phyloP scores from a whole-genome alignment of 192 early-diverging fungal genomes.

The Piromyces sp. region DNA sequence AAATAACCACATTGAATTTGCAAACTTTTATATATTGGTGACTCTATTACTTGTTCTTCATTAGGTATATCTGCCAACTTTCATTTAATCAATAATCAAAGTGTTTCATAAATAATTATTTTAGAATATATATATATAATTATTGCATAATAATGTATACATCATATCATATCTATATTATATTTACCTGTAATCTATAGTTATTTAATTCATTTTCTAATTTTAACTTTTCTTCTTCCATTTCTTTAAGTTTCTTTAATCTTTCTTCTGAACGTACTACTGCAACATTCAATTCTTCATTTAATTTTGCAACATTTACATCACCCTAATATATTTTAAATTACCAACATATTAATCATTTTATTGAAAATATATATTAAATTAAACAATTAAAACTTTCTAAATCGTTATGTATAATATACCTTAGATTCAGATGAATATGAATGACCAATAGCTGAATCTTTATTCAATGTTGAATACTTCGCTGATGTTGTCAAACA shows the following conservation, averaged over 20 bases:
- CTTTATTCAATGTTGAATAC: not conserved
- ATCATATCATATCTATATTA: too few relatives aligned
- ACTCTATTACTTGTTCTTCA: not conserved
- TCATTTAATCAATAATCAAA: too few relatives aligned
- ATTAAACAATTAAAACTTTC: too few relatives aligned
- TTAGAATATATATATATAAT: too few relatives aligned
- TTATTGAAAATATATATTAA: too few relatives aligned
- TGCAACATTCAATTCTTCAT: not conserved
- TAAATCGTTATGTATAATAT: too few relatives aligned
- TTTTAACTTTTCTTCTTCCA: not conserved
- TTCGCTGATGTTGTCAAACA: not conserved
- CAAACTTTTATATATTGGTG: not conserved
- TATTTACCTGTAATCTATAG: not conserved
- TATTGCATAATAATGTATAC: too few relatives aligned
- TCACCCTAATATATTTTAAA: not conserved
- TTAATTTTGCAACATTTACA: not conserved
- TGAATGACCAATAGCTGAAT: not conserved
- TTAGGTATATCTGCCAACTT: not conserved
- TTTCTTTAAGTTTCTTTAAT: not conserved
- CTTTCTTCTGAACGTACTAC: not conserved
- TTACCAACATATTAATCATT: too few relatives aligned
- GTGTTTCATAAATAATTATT: too few relatives aligned
- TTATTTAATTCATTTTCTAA: not conserved
- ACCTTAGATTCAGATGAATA: not conserved
- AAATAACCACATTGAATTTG: not conserved